Percentiles rank a stretch among this genome's conserved stretches.
These are phyloP conservation scores for Tuctoria greenei DNA, from an alignment of 176 grass and related monocot genomes.

Conservation along the genomic window DNA sequence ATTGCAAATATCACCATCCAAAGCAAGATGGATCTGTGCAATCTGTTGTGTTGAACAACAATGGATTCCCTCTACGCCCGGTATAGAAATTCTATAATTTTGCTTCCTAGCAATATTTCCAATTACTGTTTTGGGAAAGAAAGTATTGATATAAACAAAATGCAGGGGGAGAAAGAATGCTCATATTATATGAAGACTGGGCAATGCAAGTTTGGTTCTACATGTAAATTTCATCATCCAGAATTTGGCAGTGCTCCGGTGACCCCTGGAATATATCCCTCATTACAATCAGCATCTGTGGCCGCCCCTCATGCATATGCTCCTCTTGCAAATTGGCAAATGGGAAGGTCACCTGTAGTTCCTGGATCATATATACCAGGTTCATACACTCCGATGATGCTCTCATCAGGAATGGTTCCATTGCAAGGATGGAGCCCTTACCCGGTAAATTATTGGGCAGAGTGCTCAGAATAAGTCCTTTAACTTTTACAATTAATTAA, in stretches of 20 bases:
- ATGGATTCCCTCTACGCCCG: slow-evolving; percentile 70
- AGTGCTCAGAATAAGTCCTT: not conserved
- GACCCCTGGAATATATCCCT: slow-evolving; percentile 64
- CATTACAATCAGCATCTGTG: slow-evolving; percentile 56
- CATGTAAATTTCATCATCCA: slow-evolving; percentile 95
- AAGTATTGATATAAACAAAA: slow-evolving; percentile 32
- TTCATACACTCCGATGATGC: slow-evolving; percentile 69
- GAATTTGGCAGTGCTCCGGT: slow-evolving; percentile 51
- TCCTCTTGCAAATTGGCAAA: slow-evolving; percentile 66
- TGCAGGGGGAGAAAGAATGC: slow-evolving; percentile 97
- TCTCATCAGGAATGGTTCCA: slow-evolving; percentile 80
- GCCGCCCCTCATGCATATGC: slow-evolving; percentile 61
- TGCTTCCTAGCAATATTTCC: slow-evolving; percentile 16
- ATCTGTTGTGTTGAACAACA: slow-evolving; percentile 68
- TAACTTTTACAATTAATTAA: slow-evolving; percentile 27
- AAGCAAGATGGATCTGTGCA: slow-evolving; percentile 65
- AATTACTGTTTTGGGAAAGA: not conserved
- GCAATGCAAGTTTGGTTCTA: slow-evolving; percentile 81
- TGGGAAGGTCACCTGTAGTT: slow-evolving; percentile 64
- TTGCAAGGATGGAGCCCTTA: slow-evolving; percentile 91
- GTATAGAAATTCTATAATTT: slow-evolving; percentile 46
- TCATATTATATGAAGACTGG: slow-evolving; percentile 97
- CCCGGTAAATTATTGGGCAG: slow-evolving; percentile 47
- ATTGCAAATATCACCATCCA: slow-evolving; percentile 96
- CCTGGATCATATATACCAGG: slow-evolving; percentile 68